Evolutionary conservation across 371 early-diverging fungal species (phyloP).

Genomic region (Mucor velutinosus): DNA sequence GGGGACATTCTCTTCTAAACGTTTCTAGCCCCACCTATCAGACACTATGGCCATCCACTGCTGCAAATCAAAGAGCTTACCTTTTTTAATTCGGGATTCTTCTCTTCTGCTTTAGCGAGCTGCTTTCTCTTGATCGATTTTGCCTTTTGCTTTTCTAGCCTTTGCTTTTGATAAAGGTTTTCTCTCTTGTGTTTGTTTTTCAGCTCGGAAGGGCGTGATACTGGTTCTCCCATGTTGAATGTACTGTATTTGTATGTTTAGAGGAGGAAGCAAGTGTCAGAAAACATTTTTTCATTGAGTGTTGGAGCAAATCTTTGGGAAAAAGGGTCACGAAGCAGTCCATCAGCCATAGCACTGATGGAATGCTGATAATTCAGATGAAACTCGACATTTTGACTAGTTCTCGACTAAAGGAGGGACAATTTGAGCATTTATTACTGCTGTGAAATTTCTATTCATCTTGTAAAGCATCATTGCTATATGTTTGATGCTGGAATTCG

Average conservation of each 20-base stretch:
- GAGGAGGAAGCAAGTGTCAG: background rate
- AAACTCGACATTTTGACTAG: background rate
- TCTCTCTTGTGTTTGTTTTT: conserved; percentile 84
- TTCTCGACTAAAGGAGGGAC: too few relatives aligned
- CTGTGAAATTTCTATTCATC: too few relatives aligned
- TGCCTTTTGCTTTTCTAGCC: conserved; percentile 69
- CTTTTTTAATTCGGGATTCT: conserved; percentile 87
- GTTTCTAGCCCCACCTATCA: conserved; percentile 53
- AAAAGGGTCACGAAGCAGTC: conserved; percentile 5
- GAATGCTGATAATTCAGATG: background rate
- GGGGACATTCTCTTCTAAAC: conserved; percentile 89
- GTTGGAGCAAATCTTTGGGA: background rate
- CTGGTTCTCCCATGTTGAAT: conserved; percentile 14
- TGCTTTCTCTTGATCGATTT: conserved; percentile 76
- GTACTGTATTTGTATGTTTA: background rate
- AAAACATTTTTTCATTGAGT: background rate
- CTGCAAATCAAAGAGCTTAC: conserved; percentile 26
- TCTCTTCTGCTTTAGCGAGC: conserved; percentile 79
- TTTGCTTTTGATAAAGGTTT: conserved; percentile 74
- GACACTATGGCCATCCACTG: background rate
- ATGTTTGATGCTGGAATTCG: too few relatives aligned
- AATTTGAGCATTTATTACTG: too few relatives aligned
- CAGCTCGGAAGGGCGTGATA: conserved; percentile 50
- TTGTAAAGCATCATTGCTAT: too few relatives aligned
- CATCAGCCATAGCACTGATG: background rate